These are phyloP conservation scores for Ganoderma meredithae DNA, from an alignment of 1,284 basidiomycete species.

Conservation along the genomic window DNA sequence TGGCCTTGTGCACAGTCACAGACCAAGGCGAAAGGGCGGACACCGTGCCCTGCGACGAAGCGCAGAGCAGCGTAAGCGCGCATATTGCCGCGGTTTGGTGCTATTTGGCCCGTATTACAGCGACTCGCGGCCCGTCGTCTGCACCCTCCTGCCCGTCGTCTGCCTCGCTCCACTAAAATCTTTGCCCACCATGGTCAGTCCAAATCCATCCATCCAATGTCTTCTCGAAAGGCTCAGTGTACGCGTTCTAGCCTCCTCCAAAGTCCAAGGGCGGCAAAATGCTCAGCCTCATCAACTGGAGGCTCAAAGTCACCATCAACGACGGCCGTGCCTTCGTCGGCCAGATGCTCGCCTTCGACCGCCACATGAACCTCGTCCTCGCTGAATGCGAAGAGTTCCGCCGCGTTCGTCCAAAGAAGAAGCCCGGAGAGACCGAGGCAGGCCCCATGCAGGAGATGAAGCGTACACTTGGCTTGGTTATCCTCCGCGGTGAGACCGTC, in stretches of 20 bases:
- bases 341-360: slow-evolving; percentile 99
- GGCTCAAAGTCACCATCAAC: slow-evolving; percentile 97
- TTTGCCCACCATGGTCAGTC: slow-evolving; percentile 68
- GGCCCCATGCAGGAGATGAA: slow-evolving; percentile 95
- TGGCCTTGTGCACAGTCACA: too few species aligned
- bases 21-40: too few species aligned
- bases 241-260: slow-evolving; percentile 73
- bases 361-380: slow-evolving; percentile 99
- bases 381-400: slow-evolving; percentile 98
- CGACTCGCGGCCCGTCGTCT: slow-evolving; percentile 31
- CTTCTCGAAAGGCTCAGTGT: not conserved
- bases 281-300: slow-evolving; percentile 97
- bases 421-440: slow-evolving; percentile 75
- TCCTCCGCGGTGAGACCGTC: slow-evolving; percentile 95
- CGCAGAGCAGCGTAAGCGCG: not conserved
- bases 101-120: slow-evolving; percentile 34
- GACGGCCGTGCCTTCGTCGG: slow-evolving; percentile 96
- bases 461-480: slow-evolving; percentile 93
- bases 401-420: slow-evolving; percentile 87
- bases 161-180: slow-evolving; percentile 36
- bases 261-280: slow-evolving; percentile 98
- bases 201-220: not conserved
- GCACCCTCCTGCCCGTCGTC: slow-evolving; percentile 36
- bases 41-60: too few species aligned
- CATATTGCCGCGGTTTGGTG: slow-evolving; percentile 33